Evolutionary conservation across 192 early-diverging fungal species (phyloP).

Genomic region (Coemansia sp.): DNA sequence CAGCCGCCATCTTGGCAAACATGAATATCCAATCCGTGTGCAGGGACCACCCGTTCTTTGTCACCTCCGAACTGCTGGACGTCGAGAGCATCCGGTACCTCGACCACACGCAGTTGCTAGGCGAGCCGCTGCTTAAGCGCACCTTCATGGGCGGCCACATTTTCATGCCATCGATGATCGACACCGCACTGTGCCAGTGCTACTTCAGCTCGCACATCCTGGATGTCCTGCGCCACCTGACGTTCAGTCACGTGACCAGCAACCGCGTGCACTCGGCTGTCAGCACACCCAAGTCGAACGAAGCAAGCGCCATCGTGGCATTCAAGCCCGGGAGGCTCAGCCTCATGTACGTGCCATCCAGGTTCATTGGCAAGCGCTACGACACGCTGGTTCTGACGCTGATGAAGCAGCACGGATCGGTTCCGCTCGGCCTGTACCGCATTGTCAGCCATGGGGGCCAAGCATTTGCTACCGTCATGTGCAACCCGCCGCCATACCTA

Average conservation of each 20-base stretch:
- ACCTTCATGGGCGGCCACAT: slow-evolving; percentile 55
- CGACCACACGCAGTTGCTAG: slow-evolving; percentile 51
- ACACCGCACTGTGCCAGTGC: slow-evolving; percentile 49
- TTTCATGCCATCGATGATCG: slow-evolving; percentile 48
- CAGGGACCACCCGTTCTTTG: slow-evolving; percentile 36
- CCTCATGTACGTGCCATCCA: slow-evolving; percentile 27
- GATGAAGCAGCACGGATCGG: slow-evolving; percentile 42
- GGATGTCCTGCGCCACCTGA: slow-evolving; percentile 43
- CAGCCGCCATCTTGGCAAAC: slow-evolving; percentile 44
- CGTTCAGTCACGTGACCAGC: slow-evolving; percentile 35
- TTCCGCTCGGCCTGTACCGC: slow-evolving; percentile 50
- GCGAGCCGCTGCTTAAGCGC: slow-evolving; percentile 43
- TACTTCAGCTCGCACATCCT: slow-evolving; percentile 56
- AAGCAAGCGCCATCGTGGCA: slow-evolving; percentile 12
- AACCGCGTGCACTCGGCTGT: neutral
- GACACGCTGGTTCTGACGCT: slow-evolving; percentile 43
- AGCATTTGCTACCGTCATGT: slow-evolving; percentile 46
- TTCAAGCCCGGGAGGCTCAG: slow-evolving; percentile 20
- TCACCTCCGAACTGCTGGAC: slow-evolving; percentile 44
- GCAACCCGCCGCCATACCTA: slow-evolving; percentile 37
- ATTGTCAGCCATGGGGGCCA: slow-evolving; percentile 32
- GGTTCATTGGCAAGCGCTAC: slow-evolving; percentile 39
- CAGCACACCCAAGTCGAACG: slow-evolving; percentile 8
- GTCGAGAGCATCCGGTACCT: slow-evolving; percentile 44
- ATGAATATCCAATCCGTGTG: slow-evolving; percentile 51